Evolutionary conservation across 805 yeast genomes (phyloP).

Genomic region (Saccharomyces mikatae): DNA sequence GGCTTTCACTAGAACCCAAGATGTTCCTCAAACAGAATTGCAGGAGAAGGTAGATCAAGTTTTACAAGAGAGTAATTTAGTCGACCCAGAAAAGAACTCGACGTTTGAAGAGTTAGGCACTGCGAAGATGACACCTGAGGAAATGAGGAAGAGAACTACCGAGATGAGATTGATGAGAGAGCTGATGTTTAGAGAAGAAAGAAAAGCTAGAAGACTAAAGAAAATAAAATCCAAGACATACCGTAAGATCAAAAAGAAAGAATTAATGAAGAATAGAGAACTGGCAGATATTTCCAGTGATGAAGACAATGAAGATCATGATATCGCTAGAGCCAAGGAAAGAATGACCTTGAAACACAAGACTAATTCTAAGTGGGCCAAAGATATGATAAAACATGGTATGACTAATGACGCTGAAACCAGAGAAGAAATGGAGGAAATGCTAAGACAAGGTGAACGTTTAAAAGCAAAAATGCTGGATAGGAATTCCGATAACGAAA

Average conservation of each 20-base stretch:
- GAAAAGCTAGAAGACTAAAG: slow-evolving; percentile 81
- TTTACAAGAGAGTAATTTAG: slow-evolving; percentile 55
- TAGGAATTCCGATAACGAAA: slow-evolving; percentile 43
- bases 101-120: slow-evolving; percentile 81
- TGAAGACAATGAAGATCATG: slow-evolving; percentile 54
- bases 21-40: slow-evolving; percentile 46
- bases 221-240: slow-evolving; percentile 90
- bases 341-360: slow-evolving; percentile 89
- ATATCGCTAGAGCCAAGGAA: slow-evolving; percentile 74
- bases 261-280: slow-evolving; percentile 59
- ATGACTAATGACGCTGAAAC: slow-evolving; percentile 78
- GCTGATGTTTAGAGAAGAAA: slow-evolving; percentile 91
- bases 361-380: slow-evolving; percentile 85
- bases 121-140: slow-evolving; percentile 74
- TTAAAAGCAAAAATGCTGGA: slow-evolving; percentile 68
- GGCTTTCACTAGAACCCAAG: slow-evolving; percentile 42
- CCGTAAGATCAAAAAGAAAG: slow-evolving; percentile 80
- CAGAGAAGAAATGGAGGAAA: slow-evolving; percentile 87
- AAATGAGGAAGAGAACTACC: slow-evolving; percentile 63
- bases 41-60: slow-evolving; percentile 58
- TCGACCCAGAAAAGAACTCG: slow-evolving; percentile 68
- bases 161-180: slow-evolving; percentile 91
- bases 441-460: slow-evolving; percentile 80
- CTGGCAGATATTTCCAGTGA: slow-evolving; percentile 45
- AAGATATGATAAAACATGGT: slow-evolving; percentile 81